phyloP scores from a whole-genome alignment of 2,329 filamentous ascomycete genomes.

The Aureobasidium sp. region DNA sequence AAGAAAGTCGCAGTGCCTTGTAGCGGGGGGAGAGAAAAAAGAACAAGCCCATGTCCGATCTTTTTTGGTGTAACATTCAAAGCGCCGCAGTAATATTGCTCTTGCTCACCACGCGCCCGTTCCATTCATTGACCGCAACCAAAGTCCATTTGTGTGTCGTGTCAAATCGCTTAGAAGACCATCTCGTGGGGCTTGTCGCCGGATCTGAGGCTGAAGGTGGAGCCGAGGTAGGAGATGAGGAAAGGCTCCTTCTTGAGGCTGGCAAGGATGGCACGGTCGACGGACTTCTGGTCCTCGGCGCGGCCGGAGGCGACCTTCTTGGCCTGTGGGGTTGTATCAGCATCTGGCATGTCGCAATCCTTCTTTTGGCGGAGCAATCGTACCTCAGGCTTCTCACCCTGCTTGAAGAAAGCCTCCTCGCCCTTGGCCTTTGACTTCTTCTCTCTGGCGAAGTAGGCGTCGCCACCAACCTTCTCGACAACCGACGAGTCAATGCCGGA shows the following conservation, averaged over 20 bases:
- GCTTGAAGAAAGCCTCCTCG: conserved; percentile 99
- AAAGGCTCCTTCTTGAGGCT: conserved; percentile 98
- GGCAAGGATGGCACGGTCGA: conserved; percentile 92
- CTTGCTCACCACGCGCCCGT: conserved; percentile 12
- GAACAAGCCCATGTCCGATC: conserved; percentile 11
- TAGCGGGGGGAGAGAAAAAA: conserved; percentile 5
- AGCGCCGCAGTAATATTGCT: conserved; percentile 11
- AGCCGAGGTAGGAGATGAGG: conserved; percentile 86
- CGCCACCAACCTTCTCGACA: conserved; percentile 67
- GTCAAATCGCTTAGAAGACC: conserved; percentile 69
- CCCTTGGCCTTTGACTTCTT: conserved; percentile 90
- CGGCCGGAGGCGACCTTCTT: conserved; percentile 96
- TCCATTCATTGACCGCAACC: conserved; percentile 10
- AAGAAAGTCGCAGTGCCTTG: conserved; percentile 10
- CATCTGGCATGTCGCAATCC: background rate
- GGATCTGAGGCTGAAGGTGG: conserved; percentile 97
- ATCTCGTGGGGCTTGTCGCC: conserved; percentile 99
- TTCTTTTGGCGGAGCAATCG: conserved; percentile 25
- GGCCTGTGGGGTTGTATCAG: conserved; percentile 15
- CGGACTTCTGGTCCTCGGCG: conserved; percentile 93
- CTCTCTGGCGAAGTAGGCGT: conserved; percentile 95
- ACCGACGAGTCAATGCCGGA: conserved; percentile 64
- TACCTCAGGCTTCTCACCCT: conserved; percentile 96
- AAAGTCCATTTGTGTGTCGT: conserved; percentile 12
- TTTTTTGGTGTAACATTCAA: conserved; percentile 10